phyloP scores from a whole-genome alignment of 2,329 filamentous ascomycete species.

The Dothistroma pini region DNA sequence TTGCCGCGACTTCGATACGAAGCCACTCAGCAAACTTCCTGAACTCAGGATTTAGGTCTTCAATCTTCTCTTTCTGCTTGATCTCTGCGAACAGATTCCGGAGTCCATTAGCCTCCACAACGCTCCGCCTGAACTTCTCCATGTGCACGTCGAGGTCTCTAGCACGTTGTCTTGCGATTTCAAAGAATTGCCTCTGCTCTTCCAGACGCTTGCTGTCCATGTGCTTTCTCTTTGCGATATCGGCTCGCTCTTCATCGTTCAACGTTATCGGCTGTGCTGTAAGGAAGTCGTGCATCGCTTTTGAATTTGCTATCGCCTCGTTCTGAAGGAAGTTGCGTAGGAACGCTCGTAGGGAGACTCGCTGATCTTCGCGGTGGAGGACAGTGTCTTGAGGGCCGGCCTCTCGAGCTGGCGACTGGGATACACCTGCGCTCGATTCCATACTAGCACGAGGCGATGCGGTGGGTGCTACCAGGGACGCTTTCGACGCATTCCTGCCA shows the following conservation, averaged over 20 bases:
- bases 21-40: conserved; percentile 99
- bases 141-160: conserved; percentile 96
- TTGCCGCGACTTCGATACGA: conserved; percentile 93
- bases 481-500: conserved; percentile 41
- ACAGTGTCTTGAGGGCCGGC: conserved; percentile 35
- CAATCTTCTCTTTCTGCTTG: conserved; percentile 80
- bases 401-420: conserved; percentile 16
- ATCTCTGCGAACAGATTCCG: conserved; percentile 93
- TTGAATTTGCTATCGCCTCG: conserved; percentile 75
- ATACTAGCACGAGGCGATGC: conserved; percentile 34
- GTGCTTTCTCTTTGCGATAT: conserved; percentile 73
- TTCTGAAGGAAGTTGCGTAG: conserved; percentile 83
- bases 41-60: conserved; percentile 88
- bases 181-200: conserved; percentile 92
- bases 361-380: conserved; percentile 82
- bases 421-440: conserved; percentile 22
- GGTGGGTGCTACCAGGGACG: conserved; percentile 30
- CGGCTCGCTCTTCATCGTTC: conserved; percentile 76
- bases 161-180: conserved; percentile 85
- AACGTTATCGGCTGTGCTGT: conserved; percentile 67
- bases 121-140: conserved; percentile 71
- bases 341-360: conserved; percentile 87
- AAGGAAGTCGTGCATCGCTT: conserved; percentile 80
- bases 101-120: conserved; percentile 75
- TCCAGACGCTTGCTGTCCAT: conserved; percentile 86